Conservation (phyloP, 129 eudicot genomes). For the Apium graveolens region DNA sequence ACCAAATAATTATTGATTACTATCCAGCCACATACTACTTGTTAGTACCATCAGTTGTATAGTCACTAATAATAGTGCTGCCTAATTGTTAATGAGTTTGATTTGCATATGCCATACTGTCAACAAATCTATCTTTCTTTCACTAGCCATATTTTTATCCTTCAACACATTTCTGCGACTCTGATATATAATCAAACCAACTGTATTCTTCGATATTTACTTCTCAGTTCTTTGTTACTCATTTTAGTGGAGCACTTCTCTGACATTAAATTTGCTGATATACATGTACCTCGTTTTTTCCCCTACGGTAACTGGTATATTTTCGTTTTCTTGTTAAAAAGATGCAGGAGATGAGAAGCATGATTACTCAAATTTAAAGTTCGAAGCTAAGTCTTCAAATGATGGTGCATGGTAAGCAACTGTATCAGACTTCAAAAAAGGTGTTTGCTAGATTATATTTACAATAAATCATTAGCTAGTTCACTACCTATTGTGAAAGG, state of each 20-base stretch:
- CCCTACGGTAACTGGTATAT: not conserved
- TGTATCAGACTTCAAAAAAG: not conserved
- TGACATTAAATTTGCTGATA: not conserved
- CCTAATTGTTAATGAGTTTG: not conserved
- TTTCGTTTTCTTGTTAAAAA: not conserved
- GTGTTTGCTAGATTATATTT: not conserved
- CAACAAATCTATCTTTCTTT: not conserved
- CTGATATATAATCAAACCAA: not conserved
- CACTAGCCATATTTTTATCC: not conserved
- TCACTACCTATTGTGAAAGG: not conserved
- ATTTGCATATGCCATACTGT: not conserved
- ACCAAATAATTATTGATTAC: not conserved
- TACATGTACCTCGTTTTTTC: not conserved
- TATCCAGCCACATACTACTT: not conserved
- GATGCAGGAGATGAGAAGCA: conserved; percentile 36
- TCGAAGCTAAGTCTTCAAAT: conserved; percentile 72
- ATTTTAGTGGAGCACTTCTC: not conserved
- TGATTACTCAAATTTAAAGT: conserved; percentile 52
- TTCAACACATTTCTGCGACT: not conserved
- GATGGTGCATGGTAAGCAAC: conserved; percentile 82
- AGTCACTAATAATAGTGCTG: not conserved
- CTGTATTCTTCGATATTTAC: not conserved
- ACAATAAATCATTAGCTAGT: not conserved
- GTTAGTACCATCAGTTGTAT: not conserved
- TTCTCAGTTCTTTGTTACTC: not conserved